Percentiles rank a stretch among this genome's conserved stretches.
Conservation (phyloP, 768 basidiomycete species). For the Amanita rubescens region DNA sequence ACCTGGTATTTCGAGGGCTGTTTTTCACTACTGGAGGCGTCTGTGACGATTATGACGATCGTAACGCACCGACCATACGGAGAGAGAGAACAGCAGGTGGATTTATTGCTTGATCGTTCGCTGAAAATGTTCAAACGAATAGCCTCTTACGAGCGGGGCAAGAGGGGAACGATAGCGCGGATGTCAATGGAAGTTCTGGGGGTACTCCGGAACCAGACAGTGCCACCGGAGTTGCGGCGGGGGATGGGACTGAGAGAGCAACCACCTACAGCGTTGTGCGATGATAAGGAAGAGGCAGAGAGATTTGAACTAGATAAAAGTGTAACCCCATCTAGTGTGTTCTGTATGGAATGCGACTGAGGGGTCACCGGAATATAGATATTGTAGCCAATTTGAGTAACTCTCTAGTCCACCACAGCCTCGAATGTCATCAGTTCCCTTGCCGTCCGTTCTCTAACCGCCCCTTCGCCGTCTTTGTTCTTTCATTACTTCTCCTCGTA, state of each 20-base stretch:
- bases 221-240: background rate
- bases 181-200: conserved; percentile 33
- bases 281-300: background rate
- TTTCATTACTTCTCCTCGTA: conserved; percentile 2
- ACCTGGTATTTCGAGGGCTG: conserved; percentile 36
- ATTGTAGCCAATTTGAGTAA: background rate
- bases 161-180: conserved; percentile 29
- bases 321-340: background rate
- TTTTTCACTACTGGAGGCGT: conserved; percentile 39
- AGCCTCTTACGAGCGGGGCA: conserved; percentile 25
- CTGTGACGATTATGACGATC: conserved; percentile 37
- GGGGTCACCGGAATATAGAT: too few relatives aligned
- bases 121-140: conserved; percentile 28
- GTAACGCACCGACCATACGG: conserved; percentile 32
- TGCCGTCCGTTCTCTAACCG: background rate
- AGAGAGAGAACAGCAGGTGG: conserved; percentile 29
- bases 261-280: background rate
- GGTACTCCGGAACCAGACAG: background rate
- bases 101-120: conserved; percentile 30
- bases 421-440: conserved; percentile 4
- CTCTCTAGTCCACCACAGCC: conserved; percentile 6
- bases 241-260: conserved; percentile 1
- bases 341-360: background rate
- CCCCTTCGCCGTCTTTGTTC: background rate
- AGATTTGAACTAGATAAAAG: background rate